phyloP scores from a whole-genome alignment of 2,329 filamentous ascomycete species.

The Davidsoniella virescens region DNA sequence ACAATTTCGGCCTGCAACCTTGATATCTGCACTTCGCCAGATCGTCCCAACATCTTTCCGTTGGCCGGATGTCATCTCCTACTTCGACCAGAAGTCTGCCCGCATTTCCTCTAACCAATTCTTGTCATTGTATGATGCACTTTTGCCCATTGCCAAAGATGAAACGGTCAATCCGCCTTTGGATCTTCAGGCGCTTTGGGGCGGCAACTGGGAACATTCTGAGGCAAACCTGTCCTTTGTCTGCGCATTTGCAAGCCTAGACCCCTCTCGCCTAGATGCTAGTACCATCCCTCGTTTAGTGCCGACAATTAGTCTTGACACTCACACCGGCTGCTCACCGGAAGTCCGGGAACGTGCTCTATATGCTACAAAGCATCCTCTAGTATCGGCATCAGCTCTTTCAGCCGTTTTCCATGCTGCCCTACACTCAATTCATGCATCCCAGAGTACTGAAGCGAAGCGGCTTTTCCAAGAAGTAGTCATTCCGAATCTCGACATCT shows the following conservation, averaged over 20 bases:
- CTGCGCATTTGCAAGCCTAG: conserved; percentile 65
- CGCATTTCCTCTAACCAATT: conserved; percentile 69
- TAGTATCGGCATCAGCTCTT: conserved; percentile 76
- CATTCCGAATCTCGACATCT: conserved; percentile 60
- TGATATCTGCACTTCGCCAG: conserved; percentile 48
- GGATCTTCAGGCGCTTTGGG: conserved; percentile 82
- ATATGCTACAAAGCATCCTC: conserved; percentile 62
- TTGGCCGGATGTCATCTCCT: conserved; percentile 56
- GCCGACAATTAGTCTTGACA: conserved; percentile 52
- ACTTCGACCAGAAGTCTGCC: conserved; percentile 66
- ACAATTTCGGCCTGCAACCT: conserved; percentile 32
- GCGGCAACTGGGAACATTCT: conserved; percentile 70
- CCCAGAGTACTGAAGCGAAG: conserved; percentile 46
- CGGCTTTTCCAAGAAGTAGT: conserved; percentile 51
- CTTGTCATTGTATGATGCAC: conserved; percentile 59
- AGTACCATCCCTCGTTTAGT: conserved; percentile 70
- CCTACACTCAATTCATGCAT: conserved; percentile 42
- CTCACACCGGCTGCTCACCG: conserved; percentile 33
- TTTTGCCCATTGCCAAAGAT: conserved; percentile 55
- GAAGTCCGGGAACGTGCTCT: conserved; percentile 36
- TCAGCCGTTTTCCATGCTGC: conserved; percentile 51
- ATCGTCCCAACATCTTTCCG: conserved; percentile 46
- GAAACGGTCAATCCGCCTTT: conserved; percentile 37
- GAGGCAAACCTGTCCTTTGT: conserved; percentile 91
- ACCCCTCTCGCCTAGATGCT: conserved; percentile 62